phyloP scores from a whole-genome alignment of 805 yeast genomes.

The Sugiyamaella lignohabitans region DNA sequence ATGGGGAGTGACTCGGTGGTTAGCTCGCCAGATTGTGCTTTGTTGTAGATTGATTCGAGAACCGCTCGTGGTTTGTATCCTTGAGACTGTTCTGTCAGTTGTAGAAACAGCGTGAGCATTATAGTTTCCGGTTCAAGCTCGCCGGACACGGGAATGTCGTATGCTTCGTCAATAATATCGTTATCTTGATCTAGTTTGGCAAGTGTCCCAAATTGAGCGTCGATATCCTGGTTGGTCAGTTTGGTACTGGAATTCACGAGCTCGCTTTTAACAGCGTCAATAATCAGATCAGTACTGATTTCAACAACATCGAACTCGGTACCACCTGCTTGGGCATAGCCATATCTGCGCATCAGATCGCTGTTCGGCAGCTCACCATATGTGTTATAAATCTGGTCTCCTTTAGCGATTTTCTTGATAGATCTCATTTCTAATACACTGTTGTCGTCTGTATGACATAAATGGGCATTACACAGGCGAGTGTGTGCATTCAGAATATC shows the following conservation, averaged over 20 bases:
- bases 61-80: constrained; percentile 11
- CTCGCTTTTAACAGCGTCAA: constrained; percentile 25
- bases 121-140: constrained; percentile 17
- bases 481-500: constrained; percentile 89
- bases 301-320: constrained; percentile 81
- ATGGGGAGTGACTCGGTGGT: constrained; percentile 14
- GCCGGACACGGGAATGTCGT: constrained; percentile 19
- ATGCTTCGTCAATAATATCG: constrained; percentile 22
- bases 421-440: constrained; percentile 64
- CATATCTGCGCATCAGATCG: constrained; percentile 86
- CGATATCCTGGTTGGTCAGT: constrained; percentile 1
- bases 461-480: constrained; percentile 62
- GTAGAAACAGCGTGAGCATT: constrained; percentile 8
- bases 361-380: constrained; percentile 89
- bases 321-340: constrained; percentile 73
- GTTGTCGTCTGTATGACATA: constrained; percentile 38
- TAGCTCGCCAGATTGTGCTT: constrained; percentile 13
- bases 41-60: constrained; percentile 9
- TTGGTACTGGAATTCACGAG: neutral
- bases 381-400: constrained; percentile 77
- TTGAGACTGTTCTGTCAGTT: constrained; percentile 3
- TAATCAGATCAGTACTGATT: constrained; percentile 43
- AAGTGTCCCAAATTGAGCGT: constrained; percentile 3
- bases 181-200: constrained; percentile 18
- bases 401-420: constrained; percentile 48